phyloP scores from a whole-genome alignment of 345 rosid species.

The Eutrema heterophyllum region DNA sequence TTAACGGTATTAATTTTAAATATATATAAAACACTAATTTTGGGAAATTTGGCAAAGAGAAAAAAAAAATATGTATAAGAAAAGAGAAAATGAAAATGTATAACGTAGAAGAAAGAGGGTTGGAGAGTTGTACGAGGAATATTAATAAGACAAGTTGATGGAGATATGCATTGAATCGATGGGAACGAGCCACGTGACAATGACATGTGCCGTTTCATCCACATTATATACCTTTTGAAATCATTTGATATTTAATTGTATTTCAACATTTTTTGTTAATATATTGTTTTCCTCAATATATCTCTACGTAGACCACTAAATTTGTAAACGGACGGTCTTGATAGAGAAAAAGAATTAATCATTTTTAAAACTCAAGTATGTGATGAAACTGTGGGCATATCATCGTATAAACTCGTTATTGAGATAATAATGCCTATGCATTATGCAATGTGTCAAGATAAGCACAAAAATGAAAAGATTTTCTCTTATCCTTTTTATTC shows the following conservation, averaged over 20 bases:
- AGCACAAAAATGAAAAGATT: too few relatives aligned
- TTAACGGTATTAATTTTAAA: neutral
- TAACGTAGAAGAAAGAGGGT: conserved; percentile 17
- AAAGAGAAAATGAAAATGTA: neutral
- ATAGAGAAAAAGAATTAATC: neutral
- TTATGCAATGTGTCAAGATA: conserved; percentile 3
- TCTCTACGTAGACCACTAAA: neutral
- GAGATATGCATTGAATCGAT: conserved; percentile 31
- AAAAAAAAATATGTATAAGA: neutral
- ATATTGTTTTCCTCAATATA: neutral
- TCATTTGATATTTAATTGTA: neutral
- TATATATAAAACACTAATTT: neutral
- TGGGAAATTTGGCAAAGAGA: neutral
- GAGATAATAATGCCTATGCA: conserved; percentile 22
- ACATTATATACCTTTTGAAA: conserved; percentile 3
- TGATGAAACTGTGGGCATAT: conserved; percentile 30
- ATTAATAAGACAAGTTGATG: conserved; percentile 29
- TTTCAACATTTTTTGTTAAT: neutral
- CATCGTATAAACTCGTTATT: conserved; percentile 27
- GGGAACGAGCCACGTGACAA: conserved; percentile 25
- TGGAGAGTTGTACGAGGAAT: conserved; percentile 33
- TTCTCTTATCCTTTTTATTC: too few relatives aligned
- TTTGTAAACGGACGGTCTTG: neutral
- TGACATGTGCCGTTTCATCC: conserved; percentile 26
- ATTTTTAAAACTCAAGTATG: neutral